phyloP scores from a whole-genome alignment of 2,329 filamentous ascomycete genomes.

The Didymella pinodella region DNA sequence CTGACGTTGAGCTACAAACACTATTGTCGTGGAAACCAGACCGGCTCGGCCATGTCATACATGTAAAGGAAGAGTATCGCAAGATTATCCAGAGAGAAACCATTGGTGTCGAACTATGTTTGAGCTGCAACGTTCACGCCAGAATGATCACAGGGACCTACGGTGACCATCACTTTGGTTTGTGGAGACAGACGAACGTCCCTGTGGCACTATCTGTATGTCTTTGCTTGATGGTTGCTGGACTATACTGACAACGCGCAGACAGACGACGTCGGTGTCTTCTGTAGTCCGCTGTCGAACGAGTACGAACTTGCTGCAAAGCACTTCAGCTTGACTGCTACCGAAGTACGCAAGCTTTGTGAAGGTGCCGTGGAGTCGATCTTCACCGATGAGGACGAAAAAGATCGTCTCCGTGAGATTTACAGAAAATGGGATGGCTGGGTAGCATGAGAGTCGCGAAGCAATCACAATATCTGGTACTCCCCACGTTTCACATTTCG shows the following conservation, averaged over 20 bases:
- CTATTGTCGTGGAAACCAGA: slow-evolving; percentile 72
- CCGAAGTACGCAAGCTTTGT: slow-evolving; percentile 64
- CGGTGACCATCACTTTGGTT: slow-evolving; percentile 77
- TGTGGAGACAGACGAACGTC: slow-evolving; percentile 68
- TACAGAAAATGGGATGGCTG: slow-evolving; percentile 36
- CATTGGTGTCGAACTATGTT: slow-evolving; percentile 76
- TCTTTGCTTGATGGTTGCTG: slow-evolving; percentile 28
- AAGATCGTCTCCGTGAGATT: slow-evolving; percentile 57
- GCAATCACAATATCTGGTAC: background rate
- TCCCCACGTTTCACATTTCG: background rate
- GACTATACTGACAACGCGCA: slow-evolving; percentile 47
- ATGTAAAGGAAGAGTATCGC: slow-evolving; percentile 70
- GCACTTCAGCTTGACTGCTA: slow-evolving; percentile 68
- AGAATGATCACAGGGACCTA: slow-evolving; percentile 73
- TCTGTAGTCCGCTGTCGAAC: slow-evolving; percentile 76
- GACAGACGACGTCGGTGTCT: slow-evolving; percentile 87
- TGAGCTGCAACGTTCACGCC: slow-evolving; percentile 82
- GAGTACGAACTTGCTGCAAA: slow-evolving; percentile 77
- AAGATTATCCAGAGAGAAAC: slow-evolving; percentile 61
- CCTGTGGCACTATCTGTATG: slow-evolving; percentile 72
- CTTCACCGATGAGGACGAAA: slow-evolving; percentile 71
- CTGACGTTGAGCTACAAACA: slow-evolving; percentile 66
- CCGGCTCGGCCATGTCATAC: slow-evolving; percentile 80
- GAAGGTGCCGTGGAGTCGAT: slow-evolving; percentile 69
- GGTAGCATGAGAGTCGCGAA: slow-evolving; percentile 1